Percentiles rank a stretch among this genome's conserved stretches.
These are phyloP conservation scores for Backusella tarrabulga DNA, from an alignment of 192 early-diverging fungal species.

Conservation along the genomic window DNA sequence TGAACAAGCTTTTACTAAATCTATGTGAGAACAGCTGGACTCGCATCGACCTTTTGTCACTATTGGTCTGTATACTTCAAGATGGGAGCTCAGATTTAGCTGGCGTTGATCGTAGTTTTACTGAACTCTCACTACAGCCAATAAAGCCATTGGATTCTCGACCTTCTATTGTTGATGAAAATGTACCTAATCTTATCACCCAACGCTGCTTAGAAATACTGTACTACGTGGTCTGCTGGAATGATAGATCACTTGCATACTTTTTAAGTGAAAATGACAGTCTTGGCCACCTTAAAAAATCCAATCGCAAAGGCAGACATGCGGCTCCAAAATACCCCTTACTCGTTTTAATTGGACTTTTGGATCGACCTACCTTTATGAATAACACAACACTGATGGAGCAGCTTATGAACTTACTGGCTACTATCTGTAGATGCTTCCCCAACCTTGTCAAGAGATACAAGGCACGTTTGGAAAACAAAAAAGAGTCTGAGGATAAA, in stretches of 20 bases:
- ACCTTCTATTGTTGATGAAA: conserved; percentile 44
- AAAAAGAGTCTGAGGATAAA: conserved; percentile 22
- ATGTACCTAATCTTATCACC: conserved; percentile 85
- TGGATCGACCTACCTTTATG: conserved; percentile 82
- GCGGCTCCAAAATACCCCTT: conserved; percentile 62
- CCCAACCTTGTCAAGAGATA: conserved; percentile 57
- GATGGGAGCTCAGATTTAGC: conserved; percentile 78
- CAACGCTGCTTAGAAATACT: conserved; percentile 87
- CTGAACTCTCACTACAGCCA: conserved; percentile 61
- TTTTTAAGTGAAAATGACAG: conserved; percentile 74
- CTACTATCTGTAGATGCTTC: conserved; percentile 75
- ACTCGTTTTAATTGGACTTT: conserved; percentile 76
- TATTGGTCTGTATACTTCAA: conserved; percentile 85
- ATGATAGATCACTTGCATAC: conserved; percentile 73
- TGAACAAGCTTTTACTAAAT: conserved; percentile 71
- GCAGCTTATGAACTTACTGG: conserved; percentile 81
- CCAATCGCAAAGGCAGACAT: conserved; percentile 68
- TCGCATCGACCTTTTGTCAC: conserved; percentile 78
- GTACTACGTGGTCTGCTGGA: conserved; percentile 74
- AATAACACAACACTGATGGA: conserved; percentile 82
- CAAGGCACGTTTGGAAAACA: conserved; percentile 41
- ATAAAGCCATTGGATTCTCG: conserved; percentile 33
- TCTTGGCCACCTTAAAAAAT: conserved; percentile 52
- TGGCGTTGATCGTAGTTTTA: conserved; percentile 72
- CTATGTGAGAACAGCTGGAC: conserved; percentile 90